Evolutionary conservation across 495 filamentous ascomycete genomes (phyloP), one percentile per base, ranked within the genome.

Genomic region (Penicillium alfredii): DNA sequence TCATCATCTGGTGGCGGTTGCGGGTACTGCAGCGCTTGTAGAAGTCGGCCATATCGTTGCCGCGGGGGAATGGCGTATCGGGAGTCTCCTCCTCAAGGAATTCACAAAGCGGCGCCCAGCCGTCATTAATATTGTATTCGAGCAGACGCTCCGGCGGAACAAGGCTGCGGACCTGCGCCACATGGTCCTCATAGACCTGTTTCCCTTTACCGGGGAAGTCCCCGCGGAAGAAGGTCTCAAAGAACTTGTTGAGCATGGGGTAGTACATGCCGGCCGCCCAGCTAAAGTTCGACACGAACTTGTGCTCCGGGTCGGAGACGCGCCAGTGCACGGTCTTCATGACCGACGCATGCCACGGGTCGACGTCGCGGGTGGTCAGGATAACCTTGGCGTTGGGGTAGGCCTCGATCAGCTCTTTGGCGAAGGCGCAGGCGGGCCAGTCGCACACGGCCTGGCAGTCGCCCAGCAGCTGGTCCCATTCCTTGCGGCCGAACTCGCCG

Each of bases 381-480:
- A 84, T 69, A 24, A 84, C 74, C 54, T 84, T 84, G 21, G 79
- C 79, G 28, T 84, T 79, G 9, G 80, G 79, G 45, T 84, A 84
- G 9, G 78, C 76, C 30, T 76, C 76, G 20, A 83, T 80, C 21
- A 84, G 61, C 53, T 84, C 80, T 47, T 75, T 71, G 30, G 74
- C 77, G 44, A 83, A 83, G 19, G 75, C 74, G 33, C 72, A 76
- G 26, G 76, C 76, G 7, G 80, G 78, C 71, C 73, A 76, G 64
- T 84, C 80, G 53, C 72, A 79, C 15, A 82, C 73, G 27, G 78
- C 77, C 64, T 78, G 73, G 50, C 74, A 78, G 50, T 79, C 69
- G 34, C 80, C 80, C 25, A 84, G 60, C 8, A 84, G 67, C 60
- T 77, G 70, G 52, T 84, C 80, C 74, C 75, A 82, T 55, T 84